Percentiles rank a stretch among this genome's conserved stretches.
These are phyloP conservation scores for Vanilla planifolia DNA, from an alignment of 106 monocot genomes.

Conservation along the genomic window DNA sequence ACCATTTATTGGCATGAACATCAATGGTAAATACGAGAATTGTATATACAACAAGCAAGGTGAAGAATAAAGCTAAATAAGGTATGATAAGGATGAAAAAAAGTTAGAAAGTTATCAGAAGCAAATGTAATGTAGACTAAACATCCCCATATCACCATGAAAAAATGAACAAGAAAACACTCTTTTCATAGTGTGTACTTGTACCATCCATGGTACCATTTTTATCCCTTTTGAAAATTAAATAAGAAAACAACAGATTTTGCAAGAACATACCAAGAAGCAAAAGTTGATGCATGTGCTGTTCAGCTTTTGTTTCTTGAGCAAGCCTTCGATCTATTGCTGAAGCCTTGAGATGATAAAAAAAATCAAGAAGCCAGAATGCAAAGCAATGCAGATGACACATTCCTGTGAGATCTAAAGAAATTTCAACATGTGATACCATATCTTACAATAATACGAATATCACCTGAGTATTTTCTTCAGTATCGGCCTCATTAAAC, in stretches of 20 bases:
- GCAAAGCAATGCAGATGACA: neutral
- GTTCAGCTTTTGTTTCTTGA: slow-evolving; percentile 92
- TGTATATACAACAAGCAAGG: too few species aligned
- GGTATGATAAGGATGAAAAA: neutral
- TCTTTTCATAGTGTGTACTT: too few species aligned
- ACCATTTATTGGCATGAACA: too few species aligned
- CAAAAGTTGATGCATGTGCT: slow-evolving; percentile 87
- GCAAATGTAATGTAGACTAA: too few species aligned
- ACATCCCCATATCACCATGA: too few species aligned
- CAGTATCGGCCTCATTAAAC: slow-evolving; percentile 41
- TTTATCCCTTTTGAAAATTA: too few species aligned
- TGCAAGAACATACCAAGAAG: slow-evolving; percentile 54
- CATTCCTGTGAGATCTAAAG: neutral
- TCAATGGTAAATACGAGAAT: too few species aligned
- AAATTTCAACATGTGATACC: neutral
- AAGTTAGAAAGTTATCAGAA: neutral
- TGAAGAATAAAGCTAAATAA: too few species aligned
- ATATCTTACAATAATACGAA: too few species aligned
- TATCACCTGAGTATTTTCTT: slow-evolving; percentile 76
- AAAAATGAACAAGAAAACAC: too few species aligned
- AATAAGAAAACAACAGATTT: neutral
- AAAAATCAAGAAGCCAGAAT: neutral
- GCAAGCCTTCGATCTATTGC: slow-evolving; percentile 79
- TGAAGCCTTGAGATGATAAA: slow-evolving; percentile 50
- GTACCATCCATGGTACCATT: too few species aligned